These are phyloP conservation scores for Fusarium sarcochroum DNA, from an alignment of 2,329 filamentous ascomycete genomes.

Conservation along the genomic window DNA sequence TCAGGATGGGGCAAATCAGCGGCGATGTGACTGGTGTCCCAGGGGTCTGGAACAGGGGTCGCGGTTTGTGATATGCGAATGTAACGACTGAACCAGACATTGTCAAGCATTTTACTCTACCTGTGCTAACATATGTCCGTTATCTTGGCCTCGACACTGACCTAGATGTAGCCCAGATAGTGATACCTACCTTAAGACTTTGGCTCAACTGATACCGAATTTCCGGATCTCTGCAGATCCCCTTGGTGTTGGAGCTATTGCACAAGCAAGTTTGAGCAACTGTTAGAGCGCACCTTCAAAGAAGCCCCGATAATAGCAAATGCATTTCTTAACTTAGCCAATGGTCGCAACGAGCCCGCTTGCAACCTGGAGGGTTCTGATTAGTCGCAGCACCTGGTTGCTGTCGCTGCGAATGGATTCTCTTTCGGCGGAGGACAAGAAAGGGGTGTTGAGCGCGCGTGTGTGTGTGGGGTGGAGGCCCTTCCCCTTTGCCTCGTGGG, in stretches of 20 bases:
- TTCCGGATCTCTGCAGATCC: too few relatives aligned
- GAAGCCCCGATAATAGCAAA: too few relatives aligned
- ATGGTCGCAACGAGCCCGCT: too few relatives aligned
- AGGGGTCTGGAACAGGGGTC: slow-evolving; percentile 21
- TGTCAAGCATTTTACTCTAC: not conserved
- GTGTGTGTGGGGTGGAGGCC: slow-evolving; percentile 24
- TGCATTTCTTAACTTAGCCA: too few relatives aligned
- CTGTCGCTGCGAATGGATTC: not conserved
- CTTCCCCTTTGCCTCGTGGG: slow-evolving; percentile 31
- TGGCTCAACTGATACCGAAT: too few relatives aligned
- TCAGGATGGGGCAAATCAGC: slow-evolving; percentile 37
- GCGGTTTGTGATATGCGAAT: slow-evolving; percentile 7
- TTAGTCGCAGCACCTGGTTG: too few relatives aligned
- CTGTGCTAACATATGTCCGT: not conserved
- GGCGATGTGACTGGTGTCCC: slow-evolving; percentile 18
- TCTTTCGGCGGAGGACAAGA: slow-evolving; percentile 15
- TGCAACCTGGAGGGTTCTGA: too few relatives aligned
- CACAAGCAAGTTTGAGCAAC: too few relatives aligned
- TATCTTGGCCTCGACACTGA: not conserved
- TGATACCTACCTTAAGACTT: too few relatives aligned
- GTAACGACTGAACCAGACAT: not conserved
- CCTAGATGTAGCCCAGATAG: not conserved
- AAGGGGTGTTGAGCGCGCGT: slow-evolving; percentile 29
- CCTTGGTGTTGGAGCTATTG: too few relatives aligned
- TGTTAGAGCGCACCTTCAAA: too few relatives aligned